phyloP scores from a whole-genome alignment of 108 stramenopile genomes.

The Cylindrotheca fusiformis region DNA sequence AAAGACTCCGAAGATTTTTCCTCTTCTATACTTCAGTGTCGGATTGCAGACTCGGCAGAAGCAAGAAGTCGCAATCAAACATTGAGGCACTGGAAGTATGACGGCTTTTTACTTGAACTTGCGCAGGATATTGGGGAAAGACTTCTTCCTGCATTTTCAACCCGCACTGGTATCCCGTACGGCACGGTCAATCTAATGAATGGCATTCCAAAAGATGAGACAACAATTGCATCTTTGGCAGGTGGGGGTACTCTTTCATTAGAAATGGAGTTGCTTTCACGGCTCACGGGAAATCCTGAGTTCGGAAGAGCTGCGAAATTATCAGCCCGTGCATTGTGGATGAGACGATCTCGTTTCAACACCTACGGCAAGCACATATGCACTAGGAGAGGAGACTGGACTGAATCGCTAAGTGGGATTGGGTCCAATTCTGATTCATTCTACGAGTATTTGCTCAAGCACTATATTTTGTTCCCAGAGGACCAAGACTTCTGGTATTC shows the following conservation, averaged over 20 bases:
- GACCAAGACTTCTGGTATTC: conserved; percentile 86
- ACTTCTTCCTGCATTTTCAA: conserved; percentile 85
- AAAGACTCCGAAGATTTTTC: background rate
- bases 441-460: conserved; percentile 91
- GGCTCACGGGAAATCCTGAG: conserved; percentile 72
- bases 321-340: conserved; percentile 75
- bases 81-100: conserved; percentile 58
- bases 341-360: conserved; percentile 52
- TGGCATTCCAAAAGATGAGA: conserved; percentile 86
- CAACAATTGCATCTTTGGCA: conserved; percentile 82
- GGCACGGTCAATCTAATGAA: conserved; percentile 86
- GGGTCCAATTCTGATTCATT: conserved; percentile 94
- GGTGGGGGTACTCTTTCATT: conserved; percentile 87
- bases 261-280: conserved; percentile 81
- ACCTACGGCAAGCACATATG: conserved; percentile 93
- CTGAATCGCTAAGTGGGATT: conserved; percentile 83
- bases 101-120: conserved; percentile 70
- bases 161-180: conserved; percentile 89
- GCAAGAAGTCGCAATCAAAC: conserved; percentile 14
- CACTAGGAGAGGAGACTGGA: conserved; percentile 80
- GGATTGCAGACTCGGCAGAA: background rate
- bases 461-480: conserved; percentile 79
- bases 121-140: conserved; percentile 83
- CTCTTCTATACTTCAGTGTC: background rate
- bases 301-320: conserved; percentile 75